Evolutionary conservation across 345 rosid genomes (phyloP), one percentile per base, ranked within the genome.

Genomic region (Eucalyptus virginea): DNA sequence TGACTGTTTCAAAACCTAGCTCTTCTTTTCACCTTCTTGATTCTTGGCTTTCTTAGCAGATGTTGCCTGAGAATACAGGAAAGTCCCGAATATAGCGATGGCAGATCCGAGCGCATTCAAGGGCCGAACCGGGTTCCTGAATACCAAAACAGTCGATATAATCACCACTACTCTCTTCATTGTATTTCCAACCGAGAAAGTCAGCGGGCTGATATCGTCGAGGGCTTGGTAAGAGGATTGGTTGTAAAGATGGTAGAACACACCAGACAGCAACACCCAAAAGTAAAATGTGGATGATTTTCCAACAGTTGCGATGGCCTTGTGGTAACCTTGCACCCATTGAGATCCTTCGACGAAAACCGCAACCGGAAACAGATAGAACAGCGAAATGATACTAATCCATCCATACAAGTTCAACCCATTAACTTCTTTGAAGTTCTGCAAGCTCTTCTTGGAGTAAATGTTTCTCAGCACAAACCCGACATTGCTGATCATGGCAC

Each of bases 111-210:
- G 96, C 6, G 96, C 99, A 92, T 98, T 98, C 91, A 98, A 90
- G 52, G 98, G 98, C 93, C 96, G 95, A 85, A 97, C 99, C 1
- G 98, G 99, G 88, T 97, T 97, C 91, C 98, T 96, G 91, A 97
- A 97, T 88, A 96, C 99, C 94, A 98, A 90, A 30, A 97, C 93
- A n/a, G 99, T 93, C 7, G 99, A 94, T 67, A 97, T 95, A 88
- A 98, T 98, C 91, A 98, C 99, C 91, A 95, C 99, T 11, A 96
- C 96, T 88, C 99, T 92, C 98, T 97, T 98, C 99, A 98, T 98
- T 1, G 98, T 97, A 89, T 97, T 98, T 44, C 99, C 98, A 6
- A 97, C 98, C 2, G 98, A 98, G 92, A 97, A 97, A 26, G 98
- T 94, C 88, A 97, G 93, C 8, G 99, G 99, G 88, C 98, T 98